These are phyloP conservation scores for Amphibolis antarctica DNA, from an alignment of 106 monocot genomes.

Conservation along the genomic window DNA sequence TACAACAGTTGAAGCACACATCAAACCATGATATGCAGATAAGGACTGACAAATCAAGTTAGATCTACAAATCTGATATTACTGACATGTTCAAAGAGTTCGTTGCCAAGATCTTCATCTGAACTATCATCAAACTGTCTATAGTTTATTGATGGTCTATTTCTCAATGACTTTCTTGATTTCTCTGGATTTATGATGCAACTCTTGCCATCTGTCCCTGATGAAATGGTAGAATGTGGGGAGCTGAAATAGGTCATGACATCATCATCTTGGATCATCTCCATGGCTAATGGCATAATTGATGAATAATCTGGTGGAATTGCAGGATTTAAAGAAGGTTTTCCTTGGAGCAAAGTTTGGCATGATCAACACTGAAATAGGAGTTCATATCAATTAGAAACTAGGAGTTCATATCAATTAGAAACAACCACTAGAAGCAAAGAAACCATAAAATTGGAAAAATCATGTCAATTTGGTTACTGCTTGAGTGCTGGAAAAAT, in stretches of 20 bases:
- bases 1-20: not conserved
- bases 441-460: not conserved
- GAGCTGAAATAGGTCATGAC: not conserved
- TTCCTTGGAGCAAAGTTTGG: not conserved
- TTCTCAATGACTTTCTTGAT: conserved; percentile 5
- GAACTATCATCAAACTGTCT: conserved; percentile 11
- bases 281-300: not conserved
- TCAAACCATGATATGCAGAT: not conserved
- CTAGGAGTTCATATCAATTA: too few relatives aligned
- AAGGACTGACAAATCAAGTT: not conserved
- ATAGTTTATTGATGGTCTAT: conserved; percentile 9
- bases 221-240: not conserved
- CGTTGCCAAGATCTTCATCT: conserved; percentile 2
- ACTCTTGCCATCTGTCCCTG: not conserved
- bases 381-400: not conserved
- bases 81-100: conserved; percentile 1
- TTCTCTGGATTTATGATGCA: not conserved
- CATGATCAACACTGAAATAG: not conserved
- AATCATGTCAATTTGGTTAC: too few relatives aligned
- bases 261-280: not conserved
- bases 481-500: too few relatives aligned
- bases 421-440: not conserved
- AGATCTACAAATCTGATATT: not conserved
- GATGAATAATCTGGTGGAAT: not conserved
- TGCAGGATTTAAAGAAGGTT: not conserved